Conservation (phyloP, 257 asterid genomes). For the Voacanga thouarsii region DNA sequence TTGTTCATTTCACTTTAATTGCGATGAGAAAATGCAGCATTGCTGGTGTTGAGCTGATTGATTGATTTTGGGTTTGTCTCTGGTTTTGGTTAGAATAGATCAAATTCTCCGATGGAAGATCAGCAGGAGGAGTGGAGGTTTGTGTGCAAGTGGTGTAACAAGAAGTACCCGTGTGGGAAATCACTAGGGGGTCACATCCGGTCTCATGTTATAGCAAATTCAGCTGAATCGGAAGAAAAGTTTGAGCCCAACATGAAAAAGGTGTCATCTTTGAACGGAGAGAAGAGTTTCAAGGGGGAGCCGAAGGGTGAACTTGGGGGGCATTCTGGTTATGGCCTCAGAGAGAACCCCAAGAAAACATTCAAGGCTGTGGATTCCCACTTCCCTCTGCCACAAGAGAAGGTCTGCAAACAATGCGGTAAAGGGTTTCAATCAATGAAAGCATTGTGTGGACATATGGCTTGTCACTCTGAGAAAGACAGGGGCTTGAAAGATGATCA, state of each 20-base stretch:
- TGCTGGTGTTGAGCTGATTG: conserved; percentile 20
- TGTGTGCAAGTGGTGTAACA: conserved; percentile 49
- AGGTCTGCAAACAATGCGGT: conserved; percentile 87
- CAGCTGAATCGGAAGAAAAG: conserved; percentile 56
- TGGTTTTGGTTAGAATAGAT: conserved; percentile 7
- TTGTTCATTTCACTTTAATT: conserved; percentile 18
- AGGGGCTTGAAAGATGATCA: conserved; percentile 59
- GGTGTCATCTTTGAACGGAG: conserved; percentile 29
- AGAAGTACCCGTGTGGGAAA: conserved; percentile 76
- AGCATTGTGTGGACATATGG: conserved; percentile 98
- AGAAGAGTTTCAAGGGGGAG: not conserved
- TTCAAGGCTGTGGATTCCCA: conserved; percentile 63
- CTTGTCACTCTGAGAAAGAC: conserved; percentile 86
- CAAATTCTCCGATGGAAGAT: conserved; percentile 16
- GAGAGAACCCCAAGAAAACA: conserved; percentile 90
- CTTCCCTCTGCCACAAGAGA: conserved; percentile 47
- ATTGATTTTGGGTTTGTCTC: conserved; percentile 23
- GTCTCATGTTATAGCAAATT: conserved; percentile 62
- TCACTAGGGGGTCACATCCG: conserved; percentile 86
- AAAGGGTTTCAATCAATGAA: conserved; percentile 84
- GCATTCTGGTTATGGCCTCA: conserved; percentile 53
- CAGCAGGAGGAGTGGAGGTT: conserved; percentile 19
- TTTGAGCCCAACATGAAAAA: conserved; percentile 35
- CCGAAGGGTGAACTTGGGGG: conserved; percentile 36
- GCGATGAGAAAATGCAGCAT: conserved; percentile 30